Percentiles rank a stretch among this genome's conserved stretches.
phyloP scores from a whole-genome alignment of 495 filamentous ascomycete genomes.

The Parathielavia hyrcaniae region DNA sequence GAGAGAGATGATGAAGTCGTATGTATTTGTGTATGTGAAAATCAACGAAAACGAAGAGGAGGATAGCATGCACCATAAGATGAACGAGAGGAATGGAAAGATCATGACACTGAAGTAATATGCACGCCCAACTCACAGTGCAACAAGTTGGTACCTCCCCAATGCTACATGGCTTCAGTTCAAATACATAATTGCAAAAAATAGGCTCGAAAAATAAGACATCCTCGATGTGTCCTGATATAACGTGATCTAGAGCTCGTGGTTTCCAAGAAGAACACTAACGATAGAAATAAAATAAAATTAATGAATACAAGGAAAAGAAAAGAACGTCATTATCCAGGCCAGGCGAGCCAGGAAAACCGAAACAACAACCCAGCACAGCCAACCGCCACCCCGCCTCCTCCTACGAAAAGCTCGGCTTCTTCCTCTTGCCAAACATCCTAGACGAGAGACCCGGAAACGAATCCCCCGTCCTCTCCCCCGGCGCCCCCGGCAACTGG shows the following conservation, averaged over 20 bases:
- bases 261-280: neutral
- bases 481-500: slow-evolving; percentile 12
- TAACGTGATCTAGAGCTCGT: neutral
- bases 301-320: slow-evolving; percentile 5
- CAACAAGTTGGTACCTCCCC: neutral
- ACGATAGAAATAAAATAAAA: neutral
- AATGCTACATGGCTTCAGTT: neutral
- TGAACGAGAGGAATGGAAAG: no score
- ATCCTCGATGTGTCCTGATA: neutral
- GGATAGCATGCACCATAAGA: no score
- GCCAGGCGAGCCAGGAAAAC: neutral
- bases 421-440: slow-evolving; percentile 25
- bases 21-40: neutral
- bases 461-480: slow-evolving; percentile 8
- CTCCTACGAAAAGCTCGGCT: slow-evolving; percentile 23
- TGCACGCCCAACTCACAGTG: neutral
- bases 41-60: no score
- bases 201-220: neutral
- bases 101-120: neutral
- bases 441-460: slow-evolving; percentile 13
- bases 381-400: neutral
- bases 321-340: neutral
- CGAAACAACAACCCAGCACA: neutral
- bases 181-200: neutral
- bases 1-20: neutral